Conservation (phyloP, 768 basidiomycete genomes). For the Mycena maculata region DNA sequence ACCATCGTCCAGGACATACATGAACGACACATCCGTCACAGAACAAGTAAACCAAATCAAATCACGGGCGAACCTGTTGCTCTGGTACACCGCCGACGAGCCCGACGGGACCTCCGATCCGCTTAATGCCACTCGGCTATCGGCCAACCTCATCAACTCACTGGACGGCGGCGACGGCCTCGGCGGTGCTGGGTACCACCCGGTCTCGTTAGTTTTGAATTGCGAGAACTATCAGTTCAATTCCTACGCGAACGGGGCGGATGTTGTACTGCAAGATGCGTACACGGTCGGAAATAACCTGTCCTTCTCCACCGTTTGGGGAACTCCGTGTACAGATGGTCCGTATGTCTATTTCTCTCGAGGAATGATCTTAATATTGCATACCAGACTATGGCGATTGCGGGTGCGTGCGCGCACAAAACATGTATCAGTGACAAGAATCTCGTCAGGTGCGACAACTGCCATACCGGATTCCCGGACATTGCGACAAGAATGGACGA, state of each 20-base stretch:
- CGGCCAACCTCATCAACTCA: slow-evolving; percentile 68
- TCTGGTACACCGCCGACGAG: slow-evolving; percentile 80
- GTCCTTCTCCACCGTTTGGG: slow-evolving; percentile 70
- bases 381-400: slow-evolving; percentile 73
- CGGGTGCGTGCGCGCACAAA: too few relatives aligned
- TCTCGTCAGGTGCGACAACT: too few relatives aligned
- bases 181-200: slow-evolving; percentile 70
- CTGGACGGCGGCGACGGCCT: slow-evolving; percentile 64
- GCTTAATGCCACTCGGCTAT: slow-evolving; percentile 63
- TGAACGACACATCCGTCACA: slow-evolving; percentile 69
- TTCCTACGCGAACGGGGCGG: slow-evolving; percentile 69
- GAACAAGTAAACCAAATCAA: slow-evolving; percentile 79
- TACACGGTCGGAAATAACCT: slow-evolving; percentile 72
- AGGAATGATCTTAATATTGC: background rate
- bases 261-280: slow-evolving; percentile 78
- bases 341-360: slow-evolving; percentile 13
- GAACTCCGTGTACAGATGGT: slow-evolving; percentile 66
- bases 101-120: slow-evolving; percentile 72
- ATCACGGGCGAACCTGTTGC: slow-evolving; percentile 70
- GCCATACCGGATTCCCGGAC: slow-evolving; percentile 77
- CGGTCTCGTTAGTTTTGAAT: slow-evolving; percentile 72
- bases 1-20: slow-evolving; percentile 62
- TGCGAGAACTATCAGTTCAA: slow-evolving; percentile 75
- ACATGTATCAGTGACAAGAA: too few relatives aligned
- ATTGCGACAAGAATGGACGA: slow-evolving; percentile 75